Evolutionary conservation across 1,284 basidiomycete species (phyloP), one percentile per base, ranked within the genome.

Genomic region (Leccinum pseudoinsigne): DNA sequence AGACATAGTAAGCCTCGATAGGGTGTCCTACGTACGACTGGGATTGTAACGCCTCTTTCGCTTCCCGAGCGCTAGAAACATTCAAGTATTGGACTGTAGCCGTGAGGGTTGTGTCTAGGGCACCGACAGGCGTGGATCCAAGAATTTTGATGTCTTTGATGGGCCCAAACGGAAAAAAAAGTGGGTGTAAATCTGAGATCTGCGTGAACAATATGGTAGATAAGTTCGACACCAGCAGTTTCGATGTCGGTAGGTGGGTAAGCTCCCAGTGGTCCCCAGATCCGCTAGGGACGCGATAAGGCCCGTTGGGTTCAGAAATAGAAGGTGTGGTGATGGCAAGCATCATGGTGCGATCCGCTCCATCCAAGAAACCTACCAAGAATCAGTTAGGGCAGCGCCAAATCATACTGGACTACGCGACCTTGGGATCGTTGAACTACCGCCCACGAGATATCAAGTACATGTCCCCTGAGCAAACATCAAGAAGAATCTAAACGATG

Each of bases 351-450:
- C 89, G 85, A 73, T 91, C 89, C 4, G 88, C 89, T n/a, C 89
- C 89, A 69, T 91, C 90, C 59, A 92, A 78, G 70, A 92, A 92
- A 21, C 89, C 89, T 91, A 28, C 11, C 9, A 65, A 3, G 50
- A 55, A 59, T 11, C 23, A 67, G 42, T 65, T 63, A 65, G 45
- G 45, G 56, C 18, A 42, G 57, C 11, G 56, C 40, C 28, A 54
- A 62, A n/a, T 45, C 3, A 60, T 60, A 31, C 18, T 11, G 42
- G 1, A 5, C 6, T 53, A 18, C 63, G 65, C 23, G 58, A 88
- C 89, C 89, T 81, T 89, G 86, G 62, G 89, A 92, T 57, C 89
- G 87, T 68, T 92, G 90, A 47, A 92, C 90, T 34, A 92, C 90
- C 18, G 89, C 90, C 89, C 89, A 92, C 3, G 90, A 92, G 59